Conservation (phyloP, 306 rosid species). For the Hylodesmum podocarpum region DNA sequence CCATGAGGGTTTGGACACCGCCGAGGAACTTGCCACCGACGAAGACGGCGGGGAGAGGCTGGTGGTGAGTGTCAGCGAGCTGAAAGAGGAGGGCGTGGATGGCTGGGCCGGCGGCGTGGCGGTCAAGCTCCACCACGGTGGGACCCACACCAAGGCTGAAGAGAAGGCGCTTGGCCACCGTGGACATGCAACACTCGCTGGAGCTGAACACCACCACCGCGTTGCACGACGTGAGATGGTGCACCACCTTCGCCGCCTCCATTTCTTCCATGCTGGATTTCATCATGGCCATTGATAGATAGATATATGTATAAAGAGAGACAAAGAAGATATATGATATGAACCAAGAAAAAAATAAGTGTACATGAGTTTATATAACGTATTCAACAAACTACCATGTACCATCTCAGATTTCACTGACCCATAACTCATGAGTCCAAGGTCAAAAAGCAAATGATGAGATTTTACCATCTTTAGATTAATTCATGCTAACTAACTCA, state of each 20-base stretch:
- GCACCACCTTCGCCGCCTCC: conserved; percentile 34
- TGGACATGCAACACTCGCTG: conserved; percentile 79
- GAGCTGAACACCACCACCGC: conserved; percentile 81
- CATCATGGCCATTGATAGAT: no score
- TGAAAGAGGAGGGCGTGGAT: conserved; percentile 53
- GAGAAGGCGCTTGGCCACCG: conserved; percentile 79
- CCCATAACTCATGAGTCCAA: neutral
- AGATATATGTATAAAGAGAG: neutral
- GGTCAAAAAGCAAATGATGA: neutral
- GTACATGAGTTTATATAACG: neutral
- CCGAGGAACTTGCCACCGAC: conserved; percentile 80
- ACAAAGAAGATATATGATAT: neutral
- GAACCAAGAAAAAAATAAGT: neutral
- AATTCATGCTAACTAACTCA: no score
- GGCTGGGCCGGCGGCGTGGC: conserved; percentile 42
- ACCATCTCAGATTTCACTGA: no score
- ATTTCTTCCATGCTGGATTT: neutral
- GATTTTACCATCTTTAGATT: neutral
- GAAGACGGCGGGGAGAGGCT: conserved; percentile 64
- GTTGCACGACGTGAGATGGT: conserved; percentile 52
- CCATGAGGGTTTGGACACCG: conserved; percentile 81
- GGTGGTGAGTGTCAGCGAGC: conserved; percentile 31
- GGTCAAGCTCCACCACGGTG: conserved; percentile 67
- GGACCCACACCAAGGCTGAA: conserved; percentile 85
- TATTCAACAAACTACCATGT: no score